Evolutionary conservation across 345 rosid genomes (phyloP).

Genomic region (Heritiera fomes): DNA sequence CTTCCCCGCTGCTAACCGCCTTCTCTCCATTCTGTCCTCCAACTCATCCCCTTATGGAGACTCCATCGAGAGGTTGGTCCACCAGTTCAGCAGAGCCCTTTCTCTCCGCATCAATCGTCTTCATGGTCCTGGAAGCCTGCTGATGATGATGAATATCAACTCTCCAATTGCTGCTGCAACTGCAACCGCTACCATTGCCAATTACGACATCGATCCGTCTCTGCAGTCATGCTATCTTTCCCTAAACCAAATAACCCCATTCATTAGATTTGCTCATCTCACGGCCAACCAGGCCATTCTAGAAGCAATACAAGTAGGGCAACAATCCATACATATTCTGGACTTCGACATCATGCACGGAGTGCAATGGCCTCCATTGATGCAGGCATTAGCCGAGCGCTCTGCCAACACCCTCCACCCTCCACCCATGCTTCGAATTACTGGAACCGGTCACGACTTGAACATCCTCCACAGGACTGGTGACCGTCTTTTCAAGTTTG

Average conservation of each 20-base stretch:
- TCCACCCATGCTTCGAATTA: slow-evolving; percentile 77
- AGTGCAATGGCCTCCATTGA: slow-evolving; percentile 96
- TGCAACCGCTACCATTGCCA: not conserved
- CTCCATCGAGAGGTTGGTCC: slow-evolving; percentile 65
- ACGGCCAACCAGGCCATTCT: slow-evolving; percentile 95
- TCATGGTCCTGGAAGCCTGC: slow-evolving; percentile 19
- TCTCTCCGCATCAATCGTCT: slow-evolving; percentile 60
- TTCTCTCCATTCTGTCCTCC: slow-evolving; percentile 47
- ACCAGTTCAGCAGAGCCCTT: slow-evolving; percentile 80
- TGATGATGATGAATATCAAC: slow-evolving; percentile 25
- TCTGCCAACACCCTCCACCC: slow-evolving; percentile 37
- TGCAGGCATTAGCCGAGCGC: slow-evolving; percentile 92
- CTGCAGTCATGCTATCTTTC: slow-evolving; percentile 79
- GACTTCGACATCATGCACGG: slow-evolving; percentile 98
- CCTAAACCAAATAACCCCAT: slow-evolving; percentile 86
- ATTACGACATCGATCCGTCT: not conserved
- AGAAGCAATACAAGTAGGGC: slow-evolving; percentile 63
- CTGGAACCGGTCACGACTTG: slow-evolving; percentile 75
- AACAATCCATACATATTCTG: slow-evolving; percentile 67
- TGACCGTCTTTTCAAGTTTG: slow-evolving; percentile 77
- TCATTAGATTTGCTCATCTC: slow-evolving; percentile 79
- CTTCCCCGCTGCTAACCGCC: slow-evolving; percentile 70
- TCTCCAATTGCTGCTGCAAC: not conserved
- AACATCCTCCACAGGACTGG: slow-evolving; percentile 69
- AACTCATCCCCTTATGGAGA: slow-evolving; percentile 80